Conservation (phyloP, 2,329 filamentous ascomycete species). For the Colletotrichum gloeosporioides region DNA sequence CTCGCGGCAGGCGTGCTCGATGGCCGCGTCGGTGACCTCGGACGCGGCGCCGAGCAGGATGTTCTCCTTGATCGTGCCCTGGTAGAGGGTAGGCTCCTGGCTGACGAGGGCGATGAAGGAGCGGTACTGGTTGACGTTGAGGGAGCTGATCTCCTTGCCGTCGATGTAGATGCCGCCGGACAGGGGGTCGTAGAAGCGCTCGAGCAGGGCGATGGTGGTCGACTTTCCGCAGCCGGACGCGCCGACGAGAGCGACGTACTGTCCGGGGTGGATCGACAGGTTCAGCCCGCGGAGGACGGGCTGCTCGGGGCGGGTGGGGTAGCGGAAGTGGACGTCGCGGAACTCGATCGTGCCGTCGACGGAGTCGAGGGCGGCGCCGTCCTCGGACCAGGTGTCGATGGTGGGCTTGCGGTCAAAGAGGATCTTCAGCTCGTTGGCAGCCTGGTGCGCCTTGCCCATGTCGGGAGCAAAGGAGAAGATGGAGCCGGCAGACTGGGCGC, state of each 20-base stretch:
- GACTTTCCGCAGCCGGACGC: slow-evolving; percentile 93
- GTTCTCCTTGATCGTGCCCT: slow-evolving; percentile 90
- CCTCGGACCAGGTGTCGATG: slow-evolving; percentile 82
- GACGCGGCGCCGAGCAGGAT: slow-evolving; percentile 78
- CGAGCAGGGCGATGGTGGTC: slow-evolving; percentile 88
- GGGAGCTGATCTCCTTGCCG: slow-evolving; percentile 77
- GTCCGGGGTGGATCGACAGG: slow-evolving; percentile 74
- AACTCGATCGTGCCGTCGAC: slow-evolving; percentile 87
- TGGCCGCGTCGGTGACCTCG: slow-evolving; percentile 71
- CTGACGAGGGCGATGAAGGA: slow-evolving; percentile 85
- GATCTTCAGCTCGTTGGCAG: slow-evolving; percentile 79
- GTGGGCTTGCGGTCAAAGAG: slow-evolving; percentile 83
- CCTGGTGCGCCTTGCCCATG: slow-evolving; percentile 90
- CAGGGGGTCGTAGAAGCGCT: slow-evolving; percentile 93
- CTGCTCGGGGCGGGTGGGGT: slow-evolving; percentile 88
- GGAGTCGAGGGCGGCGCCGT: slow-evolving; percentile 66
- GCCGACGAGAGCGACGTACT: slow-evolving; percentile 91
- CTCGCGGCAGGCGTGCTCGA: slow-evolving; percentile 83
- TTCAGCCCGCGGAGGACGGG: slow-evolving; percentile 89
- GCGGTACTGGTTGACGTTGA: slow-evolving; percentile 89
- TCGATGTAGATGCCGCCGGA: slow-evolving; percentile 83
- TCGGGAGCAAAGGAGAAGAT: slow-evolving; percentile 91
- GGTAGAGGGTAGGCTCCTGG: slow-evolving; percentile 94
- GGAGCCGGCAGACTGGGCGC: slow-evolving; percentile 87
- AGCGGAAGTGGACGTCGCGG: slow-evolving; percentile 90